Conservation (phyloP, 2,329 filamentous ascomycete genomes). For the Chaetomium sp. region DNA sequence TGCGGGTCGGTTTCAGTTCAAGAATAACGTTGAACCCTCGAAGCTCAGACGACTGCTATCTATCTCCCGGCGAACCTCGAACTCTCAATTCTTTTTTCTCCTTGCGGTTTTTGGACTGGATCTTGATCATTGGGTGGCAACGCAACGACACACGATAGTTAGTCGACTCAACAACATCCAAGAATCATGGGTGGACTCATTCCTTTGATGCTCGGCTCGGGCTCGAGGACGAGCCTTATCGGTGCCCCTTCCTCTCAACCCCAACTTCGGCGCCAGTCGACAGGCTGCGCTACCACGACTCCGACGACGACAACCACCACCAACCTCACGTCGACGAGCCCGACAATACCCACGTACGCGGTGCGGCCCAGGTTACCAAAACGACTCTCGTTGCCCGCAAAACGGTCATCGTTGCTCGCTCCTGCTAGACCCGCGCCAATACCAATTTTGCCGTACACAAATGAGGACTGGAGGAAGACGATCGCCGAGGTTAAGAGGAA, state of each 20-base stretch:
- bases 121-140: too few species aligned
- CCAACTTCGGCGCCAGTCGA: conserved; percentile 8
- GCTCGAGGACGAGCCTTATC: conserved; percentile 19
- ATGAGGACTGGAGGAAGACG: conserved; percentile 45
- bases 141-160: too few species aligned
- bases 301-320: conserved; percentile 3
- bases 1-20: conserved; percentile 10
- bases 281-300: conserved; percentile 9
- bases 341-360: conserved; percentile 8
- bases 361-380: conserved; percentile 19
- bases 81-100: neutral
- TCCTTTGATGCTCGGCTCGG: conserved; percentile 25
- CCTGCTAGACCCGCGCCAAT: conserved; percentile 10
- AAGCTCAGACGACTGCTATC: neutral
- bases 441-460: conserved; percentile 35
- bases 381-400: conserved; percentile 17
- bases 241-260: conserved; percentile 7
- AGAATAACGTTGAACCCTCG: neutral
- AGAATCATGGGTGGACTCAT: conserved; percentile 24
- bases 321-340: conserved; percentile 7
- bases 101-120: too few species aligned
- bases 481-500: conserved; percentile 49
- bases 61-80: conserved; percentile 1
- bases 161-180: neutral
- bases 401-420: conserved; percentile 20